These are phyloP conservation scores for Boletus coccyginus DNA, from an alignment of 768 basidiomycete species.

Conservation along the genomic window DNA sequence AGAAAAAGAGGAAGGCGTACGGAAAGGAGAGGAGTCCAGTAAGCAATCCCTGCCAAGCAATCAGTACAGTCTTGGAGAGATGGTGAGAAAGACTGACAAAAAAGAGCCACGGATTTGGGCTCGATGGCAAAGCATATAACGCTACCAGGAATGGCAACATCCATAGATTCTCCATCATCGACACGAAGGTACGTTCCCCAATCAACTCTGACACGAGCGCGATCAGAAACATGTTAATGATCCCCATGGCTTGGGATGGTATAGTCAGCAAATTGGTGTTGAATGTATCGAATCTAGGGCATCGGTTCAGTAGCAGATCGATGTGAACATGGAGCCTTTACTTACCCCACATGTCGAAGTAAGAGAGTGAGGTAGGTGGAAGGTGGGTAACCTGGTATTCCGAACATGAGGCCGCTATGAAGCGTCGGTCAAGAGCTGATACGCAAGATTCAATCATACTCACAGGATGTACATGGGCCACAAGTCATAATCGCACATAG, in stretches of 20 bases:
- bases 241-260: slow-evolving; percentile 49
- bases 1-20: slow-evolving; percentile 18
- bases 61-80: not conserved
- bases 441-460: not conserved
- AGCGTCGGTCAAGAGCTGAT: not conserved
- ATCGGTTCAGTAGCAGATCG: not conserved
- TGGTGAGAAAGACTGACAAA: slow-evolving; percentile 37
- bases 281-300: slow-evolving; percentile 53
- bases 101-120: slow-evolving; percentile 51
- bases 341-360: slow-evolving; percentile 50
- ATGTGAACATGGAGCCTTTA: not conserved
- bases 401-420: slow-evolving; percentile 49
- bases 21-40: slow-evolving; percentile 47
- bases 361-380: slow-evolving; percentile 57
- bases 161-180: slow-evolving; percentile 59
- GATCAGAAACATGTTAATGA: slow-evolving; percentile 50
- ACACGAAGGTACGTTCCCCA: slow-evolving; percentile 51
- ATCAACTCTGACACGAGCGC: slow-evolving; percentile 51
- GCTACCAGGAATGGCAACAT: slow-evolving; percentile 59
- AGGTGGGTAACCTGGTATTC: slow-evolving; percentile 48
- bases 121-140: slow-evolving; percentile 45
- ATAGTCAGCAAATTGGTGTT: slow-evolving; percentile 60
- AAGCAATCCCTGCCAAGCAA: slow-evolving; percentile 34
- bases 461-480: slow-evolving; percentile 64
- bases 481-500: slow-evolving; percentile 58